These are phyloP conservation scores for Alternaria arborescens DNA, from an alignment of 2,329 filamentous ascomycete genomes.

Conservation along the genomic window DNA sequence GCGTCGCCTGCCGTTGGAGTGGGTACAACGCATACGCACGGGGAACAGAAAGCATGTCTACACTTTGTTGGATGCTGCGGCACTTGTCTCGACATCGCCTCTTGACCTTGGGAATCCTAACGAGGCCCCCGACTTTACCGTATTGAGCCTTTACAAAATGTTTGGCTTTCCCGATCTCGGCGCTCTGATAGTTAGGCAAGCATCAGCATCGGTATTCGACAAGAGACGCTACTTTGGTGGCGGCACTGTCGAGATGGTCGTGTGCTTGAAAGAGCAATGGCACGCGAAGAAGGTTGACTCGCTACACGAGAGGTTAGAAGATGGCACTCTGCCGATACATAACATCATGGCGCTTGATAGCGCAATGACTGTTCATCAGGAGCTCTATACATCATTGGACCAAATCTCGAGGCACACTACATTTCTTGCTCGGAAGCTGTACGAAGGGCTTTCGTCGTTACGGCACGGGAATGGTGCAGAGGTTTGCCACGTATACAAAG, in stretches of 20 bases:
- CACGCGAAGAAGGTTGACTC: constrained; percentile 76
- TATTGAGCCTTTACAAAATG: constrained; percentile 95
- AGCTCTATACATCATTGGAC: constrained; percentile 75
- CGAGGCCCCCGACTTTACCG: constrained; percentile 80
- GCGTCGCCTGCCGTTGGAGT: constrained; percentile 73
- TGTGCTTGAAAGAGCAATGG: constrained; percentile 80
- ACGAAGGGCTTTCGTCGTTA: constrained; percentile 65
- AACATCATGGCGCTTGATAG: constrained; percentile 83
- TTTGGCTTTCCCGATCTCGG: constrained; percentile 95
- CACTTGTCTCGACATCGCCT: constrained; percentile 77
- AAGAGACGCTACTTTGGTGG: constrained; percentile 87
- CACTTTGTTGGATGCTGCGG: constrained; percentile 84
- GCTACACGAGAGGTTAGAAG: constrained; percentile 84
- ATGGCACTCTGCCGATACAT: constrained; percentile 90
- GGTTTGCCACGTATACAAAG: constrained; percentile 73
- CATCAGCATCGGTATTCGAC: constrained; percentile 69
- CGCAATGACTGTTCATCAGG: constrained; percentile 74
- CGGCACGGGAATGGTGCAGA: constrained; percentile 72
- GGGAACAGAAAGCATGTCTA: constrained; percentile 56
- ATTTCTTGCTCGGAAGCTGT: constrained; percentile 68
- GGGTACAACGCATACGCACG: constrained; percentile 64
- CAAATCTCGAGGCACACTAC: constrained; percentile 75
- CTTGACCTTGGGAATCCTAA: constrained; percentile 72
- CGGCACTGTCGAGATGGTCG: constrained; percentile 90
- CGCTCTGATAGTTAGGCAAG: constrained; percentile 80